Conservation (phyloP, 108 stramenopile genomes). For the Schizochytrium sp. region DNA sequence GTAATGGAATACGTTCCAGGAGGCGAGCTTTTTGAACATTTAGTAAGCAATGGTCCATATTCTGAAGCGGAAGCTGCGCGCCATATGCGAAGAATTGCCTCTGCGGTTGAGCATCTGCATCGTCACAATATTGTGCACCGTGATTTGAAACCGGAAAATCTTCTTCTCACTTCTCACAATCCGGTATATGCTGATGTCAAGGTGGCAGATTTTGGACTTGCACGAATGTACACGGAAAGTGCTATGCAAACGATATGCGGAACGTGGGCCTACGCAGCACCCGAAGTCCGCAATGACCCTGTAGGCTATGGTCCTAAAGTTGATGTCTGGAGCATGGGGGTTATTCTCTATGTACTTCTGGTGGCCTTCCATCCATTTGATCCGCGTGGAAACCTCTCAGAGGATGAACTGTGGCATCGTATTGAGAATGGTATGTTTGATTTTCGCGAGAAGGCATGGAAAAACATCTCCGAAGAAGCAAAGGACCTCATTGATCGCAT, state of each 20-base stretch:
- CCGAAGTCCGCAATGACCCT: conserved; percentile 61
- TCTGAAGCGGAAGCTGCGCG: conserved; percentile 50
- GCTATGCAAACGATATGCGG: conserved; percentile 62
- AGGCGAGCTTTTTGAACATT: conserved; percentile 64
- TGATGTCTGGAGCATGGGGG: conserved; percentile 62
- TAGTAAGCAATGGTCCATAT: conserved; percentile 45
- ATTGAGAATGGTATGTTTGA: conserved; percentile 59
- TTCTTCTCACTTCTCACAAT: conserved; percentile 70
- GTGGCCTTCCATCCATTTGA: conserved; percentile 60
- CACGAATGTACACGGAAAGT: conserved; percentile 61
- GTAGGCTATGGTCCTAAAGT: conserved; percentile 14
- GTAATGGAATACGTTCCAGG: conserved; percentile 66
- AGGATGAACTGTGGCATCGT: conserved; percentile 51
- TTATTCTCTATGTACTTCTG: conserved; percentile 62
- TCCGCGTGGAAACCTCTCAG: not conserved
- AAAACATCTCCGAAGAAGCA: conserved; percentile 83
- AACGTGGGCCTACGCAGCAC: conserved; percentile 65
- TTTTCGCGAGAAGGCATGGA: conserved; percentile 90
- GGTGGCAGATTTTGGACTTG: conserved; percentile 99
- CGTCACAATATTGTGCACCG: conserved; percentile 98
- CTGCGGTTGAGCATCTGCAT: conserved; percentile 98
- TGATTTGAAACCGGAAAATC: conserved; percentile 96
- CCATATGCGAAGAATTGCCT: conserved; percentile 78
- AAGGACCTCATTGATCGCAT: conserved; percentile 85
- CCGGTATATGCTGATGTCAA: conserved; percentile 85